Evolutionary conservation across 1,284 basidiomycete genomes (phyloP), one percentile per base, ranked within the genome.

Genomic region (Volvariella surrecta): DNA sequence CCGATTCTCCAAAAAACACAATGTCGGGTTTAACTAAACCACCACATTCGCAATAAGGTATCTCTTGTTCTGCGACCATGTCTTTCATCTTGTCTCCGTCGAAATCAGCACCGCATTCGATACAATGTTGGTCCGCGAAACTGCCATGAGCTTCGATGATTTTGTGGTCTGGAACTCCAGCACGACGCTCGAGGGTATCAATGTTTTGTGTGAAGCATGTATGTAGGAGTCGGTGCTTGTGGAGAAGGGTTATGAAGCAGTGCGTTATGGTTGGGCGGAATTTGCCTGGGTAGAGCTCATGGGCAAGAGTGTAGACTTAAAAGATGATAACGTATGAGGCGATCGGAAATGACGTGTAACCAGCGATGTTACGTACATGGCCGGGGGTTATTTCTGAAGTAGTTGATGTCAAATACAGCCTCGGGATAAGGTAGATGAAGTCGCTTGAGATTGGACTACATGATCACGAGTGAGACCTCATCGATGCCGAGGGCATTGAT

Each of bases 111-210:
- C 66, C 51, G 58, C 92, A 96, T 15, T 76, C 66, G 10, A 95
- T 76, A 55, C 93, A 97, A 45, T 77, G 71, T 41, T 93, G 86
- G 7, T 70, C 73, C 0, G 89, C 88, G 52, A 94, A 94, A 53
- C 84, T 90, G 1, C 93, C 95, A 56, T 99, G 95, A 0, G 96
- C 96, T 64, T 98, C 95, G 28, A 98, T 74, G 47, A 99, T 82
- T 52, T 76, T 76, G 17, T 78, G 62, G 0, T 63, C 68, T 0
- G 87, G 79, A 0, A 98, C 73, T 4, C 90, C 90, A 0, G 92
- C 87, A 1, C 82, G 73, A 2, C 89, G 75, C 59, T 98, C 95
- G 15, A 99, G 76, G 0, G 91, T 96, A 59, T 98, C 95, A 45
- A 97, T 93, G 55, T 89, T 89, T 60, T 91, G 89, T 9, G 90